Conservation (phyloP, 73 alveolate genomes). For the Uronychia setigera region DNA sequence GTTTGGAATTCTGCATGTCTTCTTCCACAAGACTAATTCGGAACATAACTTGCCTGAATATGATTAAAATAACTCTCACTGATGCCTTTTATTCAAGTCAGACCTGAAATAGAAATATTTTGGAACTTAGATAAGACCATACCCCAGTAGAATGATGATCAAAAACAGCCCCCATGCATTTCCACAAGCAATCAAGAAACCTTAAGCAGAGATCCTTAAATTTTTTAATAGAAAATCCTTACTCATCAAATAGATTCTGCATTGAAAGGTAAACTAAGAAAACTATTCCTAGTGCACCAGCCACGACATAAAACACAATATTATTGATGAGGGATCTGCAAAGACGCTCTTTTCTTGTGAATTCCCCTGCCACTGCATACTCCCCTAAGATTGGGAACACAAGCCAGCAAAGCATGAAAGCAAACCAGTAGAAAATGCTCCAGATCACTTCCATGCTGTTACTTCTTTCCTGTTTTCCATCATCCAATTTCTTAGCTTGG, state of each 20-base stretch:
- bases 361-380: constrained; percentile 53
- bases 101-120: constrained; percentile 1
- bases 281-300: constrained; percentile 15
- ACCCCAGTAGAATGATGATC: constrained; percentile 52
- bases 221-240: not conserved
- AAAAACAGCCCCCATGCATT: constrained; percentile 66
- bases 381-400: constrained; percentile 46
- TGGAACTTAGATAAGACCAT: constrained; percentile 54
- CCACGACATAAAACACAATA: constrained; percentile 20
- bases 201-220: not conserved
- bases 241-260: constrained; percentile 26
- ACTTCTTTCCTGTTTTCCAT: not conserved
- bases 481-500: not conserved
- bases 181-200: constrained; percentile 10
- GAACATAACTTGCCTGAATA: not conserved
- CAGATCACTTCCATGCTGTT: constrained; percentile 27
- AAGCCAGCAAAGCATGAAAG: constrained; percentile 48
- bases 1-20: constrained; percentile 2
- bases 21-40: constrained; percentile 10
- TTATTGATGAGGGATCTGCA: constrained; percentile 32
- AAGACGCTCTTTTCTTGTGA: constrained; percentile 23
- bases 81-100: not conserved
- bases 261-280: constrained; percentile 38
- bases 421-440: constrained; percentile 39
- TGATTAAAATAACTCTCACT: not conserved